These are phyloP conservation scores for Picea abies DNA, from an alignment of 83 land plant species.

Conservation along the genomic window DNA sequence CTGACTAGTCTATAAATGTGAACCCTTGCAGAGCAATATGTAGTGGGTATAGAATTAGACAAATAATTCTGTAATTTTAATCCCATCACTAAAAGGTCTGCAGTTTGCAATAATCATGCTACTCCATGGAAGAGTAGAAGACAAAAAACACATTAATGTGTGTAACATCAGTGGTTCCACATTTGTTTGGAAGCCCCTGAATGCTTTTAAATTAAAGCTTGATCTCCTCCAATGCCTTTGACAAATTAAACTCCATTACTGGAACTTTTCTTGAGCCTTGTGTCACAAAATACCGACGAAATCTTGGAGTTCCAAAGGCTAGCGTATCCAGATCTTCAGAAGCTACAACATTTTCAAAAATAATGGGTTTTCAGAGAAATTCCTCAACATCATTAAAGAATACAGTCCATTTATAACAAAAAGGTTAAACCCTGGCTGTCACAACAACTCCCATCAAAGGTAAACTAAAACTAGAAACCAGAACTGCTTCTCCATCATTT, in stretches of 20 bases:
- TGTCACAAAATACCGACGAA: constrained; percentile 46
- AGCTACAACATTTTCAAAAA: constrained; percentile 50
- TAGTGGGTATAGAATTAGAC: not conserved
- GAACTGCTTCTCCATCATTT: too few species aligned
- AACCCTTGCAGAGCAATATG: not conserved
- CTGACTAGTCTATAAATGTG: not conserved
- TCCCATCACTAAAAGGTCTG: not conserved
- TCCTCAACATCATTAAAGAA: too few species aligned
- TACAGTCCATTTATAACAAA: too few species aligned
- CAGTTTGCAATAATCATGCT: not conserved
- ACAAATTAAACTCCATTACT: constrained; percentile 39
- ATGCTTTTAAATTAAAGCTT: too few species aligned
- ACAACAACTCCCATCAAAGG: too few species aligned
- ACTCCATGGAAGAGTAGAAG: too few species aligned
- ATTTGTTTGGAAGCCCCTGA: too few species aligned
- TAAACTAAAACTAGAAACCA: too few species aligned
- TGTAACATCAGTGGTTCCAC: too few species aligned
- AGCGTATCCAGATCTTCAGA: constrained; percentile 60
- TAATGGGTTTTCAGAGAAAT: too few species aligned
- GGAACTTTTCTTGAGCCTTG: constrained; percentile 51
- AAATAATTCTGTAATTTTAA: not conserved
- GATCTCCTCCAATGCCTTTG: constrained; percentile 18
- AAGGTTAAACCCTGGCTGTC: too few species aligned
- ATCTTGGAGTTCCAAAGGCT: constrained; percentile 50
- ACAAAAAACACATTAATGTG: too few species aligned